These are phyloP conservation scores for Limnomonas spitsbergensis DNA, from an alignment of 139 green algal genomes.

Conservation along the genomic window DNA sequence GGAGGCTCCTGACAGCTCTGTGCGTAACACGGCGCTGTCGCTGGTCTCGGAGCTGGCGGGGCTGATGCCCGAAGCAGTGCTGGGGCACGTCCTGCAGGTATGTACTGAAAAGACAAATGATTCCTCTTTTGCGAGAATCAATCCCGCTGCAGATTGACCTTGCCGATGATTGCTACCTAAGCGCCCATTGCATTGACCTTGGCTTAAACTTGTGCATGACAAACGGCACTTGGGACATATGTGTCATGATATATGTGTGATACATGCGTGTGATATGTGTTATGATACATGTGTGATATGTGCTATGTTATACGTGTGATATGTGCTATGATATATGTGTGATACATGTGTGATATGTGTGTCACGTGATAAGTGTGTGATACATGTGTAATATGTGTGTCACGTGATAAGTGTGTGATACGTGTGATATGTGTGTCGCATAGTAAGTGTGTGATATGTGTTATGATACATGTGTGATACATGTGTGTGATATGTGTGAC, in stretches of 20 bases:
- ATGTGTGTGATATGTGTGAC: too few species aligned
- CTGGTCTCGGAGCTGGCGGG: slow-evolving; percentile 55
- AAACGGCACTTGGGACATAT: not conserved
- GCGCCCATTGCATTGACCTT: not conserved
- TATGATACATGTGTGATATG: too few species aligned
- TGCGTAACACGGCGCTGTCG: slow-evolving; percentile 64
- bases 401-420: too few species aligned
- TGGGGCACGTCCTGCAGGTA: slow-evolving; percentile 65
- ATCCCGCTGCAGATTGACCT: too few species aligned
- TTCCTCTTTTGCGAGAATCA: too few species aligned
- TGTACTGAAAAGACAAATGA: too few species aligned
- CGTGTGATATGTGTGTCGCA: too few species aligned
- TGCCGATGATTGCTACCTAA: not conserved
- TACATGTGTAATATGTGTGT: too few species aligned
- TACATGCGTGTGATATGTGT: not conserved
- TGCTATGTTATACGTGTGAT: too few species aligned
- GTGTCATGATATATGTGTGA: not conserved
- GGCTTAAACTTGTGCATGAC: not conserved
- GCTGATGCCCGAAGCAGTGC: slow-evolving; percentile 38
- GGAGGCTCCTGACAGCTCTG: slow-evolving; percentile 52
- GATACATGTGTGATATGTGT: not conserved
- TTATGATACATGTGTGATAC: too few species aligned
- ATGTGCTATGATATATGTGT: not conserved
- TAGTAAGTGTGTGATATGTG: too few species aligned
- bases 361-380: too few species aligned